Conservation (phyloP, 208 protist species). For the Endotrypanum monterogeii region DNA sequence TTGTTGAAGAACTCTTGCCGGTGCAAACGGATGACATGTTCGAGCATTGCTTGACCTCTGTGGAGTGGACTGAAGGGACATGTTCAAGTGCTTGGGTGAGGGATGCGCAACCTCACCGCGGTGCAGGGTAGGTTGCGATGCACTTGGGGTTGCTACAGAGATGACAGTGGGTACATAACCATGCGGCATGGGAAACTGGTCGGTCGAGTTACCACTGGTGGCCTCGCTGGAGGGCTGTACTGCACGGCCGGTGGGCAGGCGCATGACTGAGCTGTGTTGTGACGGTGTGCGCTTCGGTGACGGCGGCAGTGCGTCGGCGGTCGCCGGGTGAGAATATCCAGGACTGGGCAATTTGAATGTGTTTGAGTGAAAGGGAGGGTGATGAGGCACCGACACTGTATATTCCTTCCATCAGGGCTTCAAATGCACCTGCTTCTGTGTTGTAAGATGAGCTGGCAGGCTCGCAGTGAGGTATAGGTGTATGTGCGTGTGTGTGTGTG, state of each 20-base stretch:
- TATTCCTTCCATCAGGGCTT: not conserved
- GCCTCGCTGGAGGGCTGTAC: conserved; percentile 24
- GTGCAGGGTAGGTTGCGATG: conserved; percentile 34
- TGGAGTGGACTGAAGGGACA: not conserved
- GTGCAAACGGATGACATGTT: not conserved
- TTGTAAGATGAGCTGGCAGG: not conserved
- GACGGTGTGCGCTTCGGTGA: conserved; percentile 56
- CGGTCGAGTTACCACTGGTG: conserved; percentile 8
- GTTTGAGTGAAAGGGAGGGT: not conserved
- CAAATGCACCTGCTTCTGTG: not conserved
- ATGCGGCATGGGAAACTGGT: conserved; percentile 13
- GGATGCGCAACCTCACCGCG: not conserved
- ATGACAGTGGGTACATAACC: conserved; percentile 17
- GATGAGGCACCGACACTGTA: not conserved
- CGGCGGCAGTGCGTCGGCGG: conserved; percentile 52
- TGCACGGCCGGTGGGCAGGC: conserved; percentile 58
- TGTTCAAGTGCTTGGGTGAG: not conserved
- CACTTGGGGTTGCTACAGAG: conserved; percentile 7
- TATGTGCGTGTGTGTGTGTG: not conserved
- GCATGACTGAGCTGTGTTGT: conserved; percentile 49
- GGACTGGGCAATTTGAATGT: conserved; percentile 41
- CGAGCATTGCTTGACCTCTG: conserved; percentile 3
- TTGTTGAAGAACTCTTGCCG: not conserved
- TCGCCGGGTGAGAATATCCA: conserved; percentile 46
- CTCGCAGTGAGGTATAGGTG: not conserved